Base-by-base conservation (phyloP, 495 filamentous ascomycete genomes). In the Aspergillus panamensis region DNA sequence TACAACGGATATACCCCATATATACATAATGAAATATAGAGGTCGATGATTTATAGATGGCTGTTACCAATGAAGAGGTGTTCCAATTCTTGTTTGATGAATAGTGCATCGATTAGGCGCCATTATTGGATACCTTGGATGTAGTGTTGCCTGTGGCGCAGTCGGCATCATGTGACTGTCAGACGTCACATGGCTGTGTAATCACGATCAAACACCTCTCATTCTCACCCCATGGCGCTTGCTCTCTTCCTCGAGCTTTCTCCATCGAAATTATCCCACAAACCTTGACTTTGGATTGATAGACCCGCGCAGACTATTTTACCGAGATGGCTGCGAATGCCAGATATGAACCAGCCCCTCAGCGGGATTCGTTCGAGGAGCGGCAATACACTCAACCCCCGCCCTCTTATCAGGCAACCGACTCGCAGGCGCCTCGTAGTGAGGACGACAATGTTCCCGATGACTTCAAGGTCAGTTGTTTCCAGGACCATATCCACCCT, bases 381-480 rank as follows among this genome's bases (percentile, higher is more conserved):
- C 69, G 73, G 60, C 66, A 71, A 59, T 97, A 90, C 80, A 82
- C 87, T 48, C 91, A 94, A 69, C 80, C 92, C 62, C 94, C 94
- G 60, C 94, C 94, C 6, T 90, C 62, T 76, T 88, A 67, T 73
- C 80, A 69, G 80, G 81, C 65, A 53, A 76, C 74, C 20, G 70
- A 68, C 8, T 39, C 52, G 59, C 73, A n/a, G 21, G 80, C 86
- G 53, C 87, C 94, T 60, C 87, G 82, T 69, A 85, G 84, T 69
- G 91, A 96, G 66, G 88, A 92, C 70, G 92, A 96, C 69, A 87
- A 91, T 63, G 69, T 98, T 44, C 94, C 94, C 5, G 94, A 98
- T 81, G 94, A 98, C 77, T 97, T 98, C 82, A 98, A 96, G 79
- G 88, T 88, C 69, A 35, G 67, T 55, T 10, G 13, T 9, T 20